phyloP scores from a whole-genome alignment of 306 rosid genomes.

The Vigna trinervia region DNA sequence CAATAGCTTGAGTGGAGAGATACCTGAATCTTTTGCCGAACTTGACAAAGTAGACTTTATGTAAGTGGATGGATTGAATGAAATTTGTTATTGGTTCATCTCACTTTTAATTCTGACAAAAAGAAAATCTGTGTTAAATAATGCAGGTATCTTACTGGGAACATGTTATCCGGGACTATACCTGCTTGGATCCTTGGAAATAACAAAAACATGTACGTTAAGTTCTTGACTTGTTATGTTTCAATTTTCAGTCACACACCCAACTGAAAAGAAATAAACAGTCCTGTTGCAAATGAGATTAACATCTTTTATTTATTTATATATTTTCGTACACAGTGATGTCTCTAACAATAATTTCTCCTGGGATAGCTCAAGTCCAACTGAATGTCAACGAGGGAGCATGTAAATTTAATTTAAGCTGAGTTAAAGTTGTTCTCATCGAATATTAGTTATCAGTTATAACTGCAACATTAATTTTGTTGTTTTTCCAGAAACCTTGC shows the following conservation, averaged over 20 bases:
- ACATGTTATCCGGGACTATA: conserved; percentile 75
- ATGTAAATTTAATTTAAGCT: conserved; percentile 62
- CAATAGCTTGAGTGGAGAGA: conserved; percentile 73
- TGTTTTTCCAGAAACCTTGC: conserved; percentile 77
- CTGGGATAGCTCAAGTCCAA: conserved; percentile 73
- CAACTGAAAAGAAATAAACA: neutral
- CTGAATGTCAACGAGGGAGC: conserved; percentile 75
- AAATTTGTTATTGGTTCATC: neutral
- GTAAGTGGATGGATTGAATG: conserved; percentile 53
- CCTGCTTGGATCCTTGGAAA: conserved; percentile 69
- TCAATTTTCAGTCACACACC: conserved; percentile 4
- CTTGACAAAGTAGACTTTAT: conserved; percentile 67
- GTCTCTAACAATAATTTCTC: conserved; percentile 80
- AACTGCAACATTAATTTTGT: conserved; percentile 29
- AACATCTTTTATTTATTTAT: conserved; percentile 12
- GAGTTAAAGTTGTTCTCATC: neutral
- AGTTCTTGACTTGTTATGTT: conserved; percentile 15
- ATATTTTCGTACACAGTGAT: conserved; percentile 71
- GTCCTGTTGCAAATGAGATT: conserved; percentile 22
- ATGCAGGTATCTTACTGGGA: conserved; percentile 76
- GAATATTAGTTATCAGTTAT: conserved; percentile 29
- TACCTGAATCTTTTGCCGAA: conserved; percentile 65
- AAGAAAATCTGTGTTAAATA: conserved; percentile 26
- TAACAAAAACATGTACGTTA: conserved; percentile 64
- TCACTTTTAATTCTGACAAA: conserved; percentile 17